Base-by-base conservation (phyloP, 805 yeast species). In the Myxozyma kluyveri region DNA sequence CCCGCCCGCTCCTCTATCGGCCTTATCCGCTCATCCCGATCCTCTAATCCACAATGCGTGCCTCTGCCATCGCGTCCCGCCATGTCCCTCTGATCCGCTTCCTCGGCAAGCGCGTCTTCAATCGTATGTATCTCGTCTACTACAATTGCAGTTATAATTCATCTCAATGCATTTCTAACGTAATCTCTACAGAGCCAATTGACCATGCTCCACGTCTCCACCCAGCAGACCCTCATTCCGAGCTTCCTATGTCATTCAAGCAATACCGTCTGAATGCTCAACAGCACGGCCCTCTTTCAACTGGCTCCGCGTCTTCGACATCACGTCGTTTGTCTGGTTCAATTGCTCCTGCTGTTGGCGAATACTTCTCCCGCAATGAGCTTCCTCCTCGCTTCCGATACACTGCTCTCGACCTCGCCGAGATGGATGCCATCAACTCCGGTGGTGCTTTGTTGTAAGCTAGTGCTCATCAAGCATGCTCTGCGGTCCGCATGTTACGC, bases 381-480 rank as follows among this genome's bases (percentile, higher is more conserved):
- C 76, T 91, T 53, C 89, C 98, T 2, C 59, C 70, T 56, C 80
- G 93, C 66, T 89, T 86, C 74, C 82, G 84, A 70, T 86, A 83
- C 66, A 72, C 75, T 38, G 71, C 75, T 0, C 75, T 87, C 23
- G 83, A 80, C 38, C 86, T 80, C 18, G 49, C 61, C 14, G 99
- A 91, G 70, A 81, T 85, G 24, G 96, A 86, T 9, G 78, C 80
- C 59, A 80, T 91, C 61, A 78, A 82, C 61, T 75, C 79, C 47
- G 99, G 98, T 50, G 97, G 96, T 61, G 96, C 96, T 9, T 29
- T n/a, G n/a, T n/a, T 32, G 39, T 17, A 7, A 10, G 10, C 10
- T 35, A 35, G n/a, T n/a, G n/a, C n/a, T n/a, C n/a, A n/a, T n/a
- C n/a, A n/a, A n/a, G n/a, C n/a, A n/a, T n/a, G n/a, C n/a, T n/a